Conservation (phyloP, 371 early-diverging fungal genomes). For the Catenaria anguillulae region DNA sequence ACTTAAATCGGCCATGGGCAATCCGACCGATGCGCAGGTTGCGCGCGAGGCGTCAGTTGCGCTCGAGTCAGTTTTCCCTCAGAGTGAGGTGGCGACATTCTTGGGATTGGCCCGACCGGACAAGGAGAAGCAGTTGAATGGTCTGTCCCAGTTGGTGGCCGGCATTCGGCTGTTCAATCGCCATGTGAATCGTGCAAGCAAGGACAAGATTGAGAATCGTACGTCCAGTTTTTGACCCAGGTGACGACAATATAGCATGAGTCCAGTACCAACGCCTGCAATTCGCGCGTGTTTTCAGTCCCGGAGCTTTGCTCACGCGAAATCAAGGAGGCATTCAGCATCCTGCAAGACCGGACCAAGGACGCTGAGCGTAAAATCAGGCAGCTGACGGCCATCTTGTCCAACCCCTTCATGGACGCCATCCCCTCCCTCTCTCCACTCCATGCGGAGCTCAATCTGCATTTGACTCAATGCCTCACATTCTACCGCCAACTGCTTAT, state of each 20-base stretch:
- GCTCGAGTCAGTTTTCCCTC: slow-evolving; percentile 40
- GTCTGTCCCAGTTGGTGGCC: slow-evolving; percentile 31
- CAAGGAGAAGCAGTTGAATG: slow-evolving; percentile 35
- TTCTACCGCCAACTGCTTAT: slow-evolving; percentile 27
- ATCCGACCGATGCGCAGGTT: slow-evolving; percentile 30
- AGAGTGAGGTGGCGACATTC: slow-evolving; percentile 30
- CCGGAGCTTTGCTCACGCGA: slow-evolving; percentile 24
- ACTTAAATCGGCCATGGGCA: slow-evolving; percentile 26
- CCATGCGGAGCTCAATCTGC: not conserved
- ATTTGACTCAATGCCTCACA: not conserved
- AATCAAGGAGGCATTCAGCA: slow-evolving; percentile 15
- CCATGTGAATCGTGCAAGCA: slow-evolving; percentile 27
- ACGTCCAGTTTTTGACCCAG: not conserved
- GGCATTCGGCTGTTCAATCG: slow-evolving; percentile 40
- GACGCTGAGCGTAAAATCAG: slow-evolving; percentile 23
- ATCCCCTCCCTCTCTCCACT: not conserved
- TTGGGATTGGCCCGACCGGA: slow-evolving; percentile 25
- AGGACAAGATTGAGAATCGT: slow-evolving; percentile 6
- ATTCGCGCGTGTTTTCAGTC: slow-evolving; percentile 14
- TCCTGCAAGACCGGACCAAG: slow-evolving; percentile 16
- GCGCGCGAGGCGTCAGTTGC: slow-evolving; percentile 38
- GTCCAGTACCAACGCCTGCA: no score
- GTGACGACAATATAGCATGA: no score
- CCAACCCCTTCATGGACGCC: not conserved
- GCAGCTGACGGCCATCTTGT: slow-evolving; percentile 9